phyloP scores from a whole-genome alignment of 2,329 filamentous ascomycete genomes.

The Aureobasidium mangrovei region DNA sequence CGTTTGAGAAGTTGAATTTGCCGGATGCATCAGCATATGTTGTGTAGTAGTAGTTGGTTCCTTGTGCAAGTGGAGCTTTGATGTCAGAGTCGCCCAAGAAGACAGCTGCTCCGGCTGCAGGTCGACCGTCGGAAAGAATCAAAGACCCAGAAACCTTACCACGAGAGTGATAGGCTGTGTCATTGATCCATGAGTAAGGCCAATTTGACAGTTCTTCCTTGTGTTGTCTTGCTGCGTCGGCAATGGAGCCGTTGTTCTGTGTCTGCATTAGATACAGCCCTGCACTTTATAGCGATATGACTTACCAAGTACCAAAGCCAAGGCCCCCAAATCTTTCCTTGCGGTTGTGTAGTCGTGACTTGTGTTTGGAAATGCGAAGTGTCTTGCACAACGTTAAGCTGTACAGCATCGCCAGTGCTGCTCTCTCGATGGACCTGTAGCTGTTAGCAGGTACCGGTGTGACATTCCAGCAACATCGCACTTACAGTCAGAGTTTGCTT shows the following conservation, averaged over 20 bases:
- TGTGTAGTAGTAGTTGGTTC: slow-evolving; percentile 43
- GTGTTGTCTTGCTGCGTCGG: slow-evolving; percentile 34
- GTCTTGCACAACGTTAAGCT: slow-evolving; percentile 39
- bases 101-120: slow-evolving; percentile 40
- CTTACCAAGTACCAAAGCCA: slow-evolving; percentile 35
- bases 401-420: slow-evolving; percentile 42
- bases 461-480: neutral
- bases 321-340: slow-evolving; percentile 37
- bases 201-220: slow-evolving; percentile 36
- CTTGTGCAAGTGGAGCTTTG: slow-evolving; percentile 40
- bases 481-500: slow-evolving; percentile 31
- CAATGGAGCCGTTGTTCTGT: slow-evolving; percentile 38
- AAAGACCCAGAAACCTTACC: slow-evolving; percentile 39
- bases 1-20: slow-evolving; percentile 35
- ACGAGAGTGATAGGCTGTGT: slow-evolving; percentile 41
- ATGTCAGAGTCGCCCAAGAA: slow-evolving; percentile 43
- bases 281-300: neutral
- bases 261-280: neutral
- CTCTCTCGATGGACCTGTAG: slow-evolving; percentile 41
- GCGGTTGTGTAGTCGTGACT: slow-evolving; percentile 24
- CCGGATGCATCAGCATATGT: slow-evolving; percentile 37
- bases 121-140: slow-evolving; percentile 39
- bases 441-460: neutral
- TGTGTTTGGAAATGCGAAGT: slow-evolving; percentile 26
- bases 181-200: slow-evolving; percentile 43